Percentiles rank a stretch among this genome's conserved stretches.
Evolutionary conservation across 2,329 filamentous ascomycete species (phyloP).

Genomic region (Chrysosporium keratinophilum): DNA sequence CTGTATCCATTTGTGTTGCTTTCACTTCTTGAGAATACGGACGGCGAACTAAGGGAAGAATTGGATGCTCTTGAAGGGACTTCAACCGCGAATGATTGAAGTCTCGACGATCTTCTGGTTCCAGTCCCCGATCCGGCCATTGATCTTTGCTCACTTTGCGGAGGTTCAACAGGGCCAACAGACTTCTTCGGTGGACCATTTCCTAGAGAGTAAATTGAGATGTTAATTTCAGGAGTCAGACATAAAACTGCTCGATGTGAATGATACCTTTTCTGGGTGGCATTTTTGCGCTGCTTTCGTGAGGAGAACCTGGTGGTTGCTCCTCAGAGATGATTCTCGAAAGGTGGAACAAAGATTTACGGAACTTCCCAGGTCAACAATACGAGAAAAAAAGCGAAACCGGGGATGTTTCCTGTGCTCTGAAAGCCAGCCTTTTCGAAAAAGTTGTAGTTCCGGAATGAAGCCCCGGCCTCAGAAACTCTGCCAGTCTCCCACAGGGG

Average conservation of each 20-base stretch:
- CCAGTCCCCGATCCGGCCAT: background rate
- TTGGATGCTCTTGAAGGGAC: background rate
- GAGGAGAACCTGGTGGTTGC: background rate
- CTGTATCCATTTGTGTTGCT: constrained; percentile 42
- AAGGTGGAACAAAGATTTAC: background rate
- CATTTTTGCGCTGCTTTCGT: background rate
- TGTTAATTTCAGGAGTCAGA: background rate
- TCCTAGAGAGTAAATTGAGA: background rate
- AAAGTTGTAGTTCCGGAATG: background rate
- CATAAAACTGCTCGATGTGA: background rate
- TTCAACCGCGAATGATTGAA: constrained; percentile 5
- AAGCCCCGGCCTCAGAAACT: background rate
- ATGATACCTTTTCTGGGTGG: constrained; percentile 2
- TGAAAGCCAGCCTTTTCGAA: background rate
- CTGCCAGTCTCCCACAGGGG: background rate
- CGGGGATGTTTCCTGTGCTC: background rate
- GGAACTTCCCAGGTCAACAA: background rate
- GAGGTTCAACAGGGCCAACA: background rate
- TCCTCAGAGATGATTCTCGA: background rate
- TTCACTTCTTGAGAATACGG: background rate
- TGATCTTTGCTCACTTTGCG: background rate
- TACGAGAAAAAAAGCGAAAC: background rate
- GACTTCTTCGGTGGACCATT: background rate
- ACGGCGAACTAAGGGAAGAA: background rate
- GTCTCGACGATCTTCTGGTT: background rate